Conservation (phyloP, 2,329 filamentous ascomycete genomes). For the Alternaria solani region DNA sequence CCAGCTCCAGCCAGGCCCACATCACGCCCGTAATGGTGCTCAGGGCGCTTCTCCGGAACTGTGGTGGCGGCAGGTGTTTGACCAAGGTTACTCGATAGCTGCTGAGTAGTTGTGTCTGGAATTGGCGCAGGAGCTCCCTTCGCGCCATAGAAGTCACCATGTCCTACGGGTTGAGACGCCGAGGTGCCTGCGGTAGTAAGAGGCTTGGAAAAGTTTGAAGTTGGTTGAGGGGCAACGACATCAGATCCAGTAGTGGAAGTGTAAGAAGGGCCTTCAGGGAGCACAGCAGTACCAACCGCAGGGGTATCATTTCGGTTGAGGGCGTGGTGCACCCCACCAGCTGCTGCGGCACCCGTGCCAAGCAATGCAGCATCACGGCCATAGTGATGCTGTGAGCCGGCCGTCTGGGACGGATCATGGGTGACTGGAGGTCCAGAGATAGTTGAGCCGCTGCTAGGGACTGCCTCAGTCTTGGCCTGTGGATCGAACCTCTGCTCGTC, state of each 20-base stretch:
- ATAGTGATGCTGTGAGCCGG: constrained; percentile 29
- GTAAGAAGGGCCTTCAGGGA: constrained; percentile 1
- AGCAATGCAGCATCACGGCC: constrained; percentile 28
- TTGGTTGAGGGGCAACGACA: constrained; percentile 3
- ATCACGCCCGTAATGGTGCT: constrained; percentile 39
- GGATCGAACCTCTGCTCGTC: constrained; percentile 34
- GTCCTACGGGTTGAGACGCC: constrained; percentile 1
- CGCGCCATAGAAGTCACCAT: constrained; percentile 17
- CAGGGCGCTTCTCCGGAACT: constrained; percentile 7
- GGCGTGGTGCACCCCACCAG: neutral
- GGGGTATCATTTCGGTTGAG: constrained; percentile 8
- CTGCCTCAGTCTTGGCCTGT: constrained; percentile 14
- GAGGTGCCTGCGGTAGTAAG: constrained; percentile 5
- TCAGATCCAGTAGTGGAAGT: neutral
- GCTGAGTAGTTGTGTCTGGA: neutral
- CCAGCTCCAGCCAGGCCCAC: constrained; percentile 30
- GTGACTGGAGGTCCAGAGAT: constrained; percentile 18
- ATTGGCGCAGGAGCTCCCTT: constrained; percentile 19
- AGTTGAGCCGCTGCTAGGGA: constrained; percentile 11
- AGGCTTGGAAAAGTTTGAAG: constrained; percentile 9
- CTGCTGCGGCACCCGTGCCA: neutral
- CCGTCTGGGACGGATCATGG: constrained; percentile 11
- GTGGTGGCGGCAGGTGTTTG: neutral
- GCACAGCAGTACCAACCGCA: constrained; percentile 7
- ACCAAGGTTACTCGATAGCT: neutral